phyloP scores from a whole-genome alignment of 306 rosid genomes.

The Quercus robur region DNA sequence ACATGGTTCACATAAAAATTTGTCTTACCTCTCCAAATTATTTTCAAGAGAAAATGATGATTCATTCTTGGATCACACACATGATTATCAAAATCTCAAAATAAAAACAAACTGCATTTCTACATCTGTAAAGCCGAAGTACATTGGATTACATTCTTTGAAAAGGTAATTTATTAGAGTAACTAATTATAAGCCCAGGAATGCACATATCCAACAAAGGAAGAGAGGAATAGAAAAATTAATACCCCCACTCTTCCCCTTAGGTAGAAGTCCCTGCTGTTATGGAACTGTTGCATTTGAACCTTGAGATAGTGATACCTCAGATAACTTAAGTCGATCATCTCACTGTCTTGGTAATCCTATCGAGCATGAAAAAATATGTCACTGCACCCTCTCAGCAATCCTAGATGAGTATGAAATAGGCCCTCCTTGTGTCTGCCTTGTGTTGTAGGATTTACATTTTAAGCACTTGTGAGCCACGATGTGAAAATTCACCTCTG shows the following conservation, averaged over 20 bases:
- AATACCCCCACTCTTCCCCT: not conserved
- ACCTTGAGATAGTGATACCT: not conserved
- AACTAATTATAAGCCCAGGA: not conserved
- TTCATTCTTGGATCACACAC: too few species aligned
- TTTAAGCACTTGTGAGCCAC: constrained; percentile 47
- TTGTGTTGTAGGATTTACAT: constrained; percentile 60
- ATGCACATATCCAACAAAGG: too few species aligned
- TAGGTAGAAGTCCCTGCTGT: too few species aligned
- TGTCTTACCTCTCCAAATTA: too few species aligned
- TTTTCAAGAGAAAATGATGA: too few species aligned
- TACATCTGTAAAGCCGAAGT: too few species aligned
- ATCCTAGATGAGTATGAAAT: constrained; percentile 48
- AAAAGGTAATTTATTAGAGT: not conserved
- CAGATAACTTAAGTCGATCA: constrained; percentile 8
- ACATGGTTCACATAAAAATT: too few species aligned
- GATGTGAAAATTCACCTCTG: constrained; percentile 53
- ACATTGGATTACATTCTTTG: not conserved
- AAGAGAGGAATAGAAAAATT: not conserved
- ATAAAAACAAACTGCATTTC: too few species aligned
- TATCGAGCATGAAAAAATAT: not conserved
- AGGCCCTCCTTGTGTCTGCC: constrained; percentile 48
- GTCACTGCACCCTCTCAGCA: constrained; percentile 37
- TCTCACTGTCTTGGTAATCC: constrained; percentile 33
- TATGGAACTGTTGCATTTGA: not conserved
- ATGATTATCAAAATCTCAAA: too few species aligned